These are phyloP conservation scores for Yamadazyma triangularis DNA, from an alignment of 1,139 yeast genomes.

Conservation along the genomic window DNA sequence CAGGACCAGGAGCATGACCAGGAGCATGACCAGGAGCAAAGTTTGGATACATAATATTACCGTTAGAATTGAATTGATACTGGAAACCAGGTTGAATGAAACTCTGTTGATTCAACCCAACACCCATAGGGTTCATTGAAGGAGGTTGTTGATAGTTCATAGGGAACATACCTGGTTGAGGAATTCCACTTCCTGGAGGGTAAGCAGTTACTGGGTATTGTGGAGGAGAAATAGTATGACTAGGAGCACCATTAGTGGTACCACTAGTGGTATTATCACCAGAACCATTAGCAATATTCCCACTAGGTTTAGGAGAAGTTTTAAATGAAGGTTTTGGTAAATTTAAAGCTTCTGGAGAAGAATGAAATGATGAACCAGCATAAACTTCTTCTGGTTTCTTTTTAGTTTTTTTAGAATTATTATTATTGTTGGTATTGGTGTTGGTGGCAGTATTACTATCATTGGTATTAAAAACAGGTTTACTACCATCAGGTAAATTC, in stretches of 20 bases:
- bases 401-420: slow-evolving; percentile 10
- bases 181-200: slow-evolving; percentile 1
- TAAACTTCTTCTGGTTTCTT: slow-evolving; percentile 29
- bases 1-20: background rate
- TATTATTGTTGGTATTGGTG: slow-evolving; percentile 3
- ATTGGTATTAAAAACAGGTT: slow-evolving; percentile 21
- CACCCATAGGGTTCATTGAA: too few relatives aligned
- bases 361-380: slow-evolving; percentile 57
- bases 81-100: slow-evolving; percentile 22
- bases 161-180: slow-evolving; percentile 1
- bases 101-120: slow-evolving; percentile 5
- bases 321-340: slow-evolving; percentile 54
- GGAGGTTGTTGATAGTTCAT: slow-evolving; percentile 8
- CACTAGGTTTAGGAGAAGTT: slow-evolving; percentile 21
- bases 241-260: slow-evolving; percentile 4
- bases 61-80: slow-evolving; percentile 9
- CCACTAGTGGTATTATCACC: slow-evolving; percentile 3
- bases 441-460: slow-evolving; percentile 10
- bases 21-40: background rate
- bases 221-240: slow-evolving; percentile 11
- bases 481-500: slow-evolving; percentile 27
- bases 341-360: slow-evolving; percentile 54
- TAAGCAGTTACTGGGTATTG: slow-evolving; percentile 25
- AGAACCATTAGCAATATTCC: background rate
- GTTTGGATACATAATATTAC: slow-evolving; percentile 1